phyloP scores from a whole-genome alignment of 2,329 filamentous ascomycete genomes.

The Neonectria ditissima region DNA sequence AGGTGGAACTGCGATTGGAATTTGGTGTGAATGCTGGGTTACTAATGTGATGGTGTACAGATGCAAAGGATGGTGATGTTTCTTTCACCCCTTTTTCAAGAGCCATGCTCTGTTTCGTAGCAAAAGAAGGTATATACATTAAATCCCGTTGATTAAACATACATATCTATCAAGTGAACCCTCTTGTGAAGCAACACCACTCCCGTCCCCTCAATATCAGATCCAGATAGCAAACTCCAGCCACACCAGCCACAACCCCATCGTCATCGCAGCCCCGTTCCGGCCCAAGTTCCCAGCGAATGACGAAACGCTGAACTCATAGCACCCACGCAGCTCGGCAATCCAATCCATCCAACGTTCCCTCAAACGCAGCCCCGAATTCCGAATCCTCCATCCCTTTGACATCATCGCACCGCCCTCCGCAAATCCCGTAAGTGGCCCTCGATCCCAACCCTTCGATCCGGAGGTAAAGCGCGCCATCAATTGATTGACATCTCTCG shows the following conservation, averaged over 20 bases:
- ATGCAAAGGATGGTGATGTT: not conserved
- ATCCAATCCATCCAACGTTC: slow-evolving; percentile 40
- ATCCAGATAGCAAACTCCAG: slow-evolving; percentile 2
- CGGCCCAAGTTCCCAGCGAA: slow-evolving; percentile 38
- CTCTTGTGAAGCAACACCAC: not conserved
- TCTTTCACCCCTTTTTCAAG: too few relatives aligned
- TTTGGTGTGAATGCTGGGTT: not conserved
- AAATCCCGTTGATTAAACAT: not conserved
- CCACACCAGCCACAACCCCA: slow-evolving; percentile 23
- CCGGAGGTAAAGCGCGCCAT: not conserved
- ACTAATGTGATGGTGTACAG: not conserved
- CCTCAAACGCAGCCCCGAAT: slow-evolving; percentile 25
- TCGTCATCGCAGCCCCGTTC: not conserved
- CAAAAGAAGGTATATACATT: too few relatives aligned
- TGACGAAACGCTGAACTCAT: slow-evolving; percentile 49
- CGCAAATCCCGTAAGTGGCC: slow-evolving; percentile 8
- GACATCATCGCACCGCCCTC: slow-evolving; percentile 47
- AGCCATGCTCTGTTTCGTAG: too few relatives aligned
- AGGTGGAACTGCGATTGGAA: not conserved
- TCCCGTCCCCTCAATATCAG: not conserved
- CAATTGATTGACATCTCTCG: slow-evolving; percentile 6
- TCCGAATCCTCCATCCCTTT: slow-evolving; percentile 37
- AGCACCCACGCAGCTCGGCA: slow-evolving; percentile 40
- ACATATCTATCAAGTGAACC: not conserved
- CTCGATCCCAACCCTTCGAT: not conserved